These are phyloP conservation scores for Exidia glandulosa DNA, from an alignment of 768 basidiomycete genomes.

Conservation along the genomic window DNA sequence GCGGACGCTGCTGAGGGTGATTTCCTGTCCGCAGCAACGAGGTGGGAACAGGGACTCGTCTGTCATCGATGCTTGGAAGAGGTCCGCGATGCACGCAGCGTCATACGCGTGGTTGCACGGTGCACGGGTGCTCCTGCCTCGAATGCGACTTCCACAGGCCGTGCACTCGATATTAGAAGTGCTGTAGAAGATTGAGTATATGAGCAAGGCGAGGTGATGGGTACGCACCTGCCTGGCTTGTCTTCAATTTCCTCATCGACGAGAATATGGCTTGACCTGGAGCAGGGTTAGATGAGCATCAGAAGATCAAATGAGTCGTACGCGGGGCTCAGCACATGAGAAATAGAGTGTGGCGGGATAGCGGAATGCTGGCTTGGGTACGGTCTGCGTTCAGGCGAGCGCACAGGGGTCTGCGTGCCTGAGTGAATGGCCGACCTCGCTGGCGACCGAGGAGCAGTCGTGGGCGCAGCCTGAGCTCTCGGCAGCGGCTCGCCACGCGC, in stretches of 20 bases:
- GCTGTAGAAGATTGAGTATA: not conserved
- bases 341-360: too few species aligned
- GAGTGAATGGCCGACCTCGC: not conserved
- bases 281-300: too few species aligned
- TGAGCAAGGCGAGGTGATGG: not conserved
- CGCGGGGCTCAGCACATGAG: too few species aligned
- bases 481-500: slow-evolving; percentile 12
- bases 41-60: slow-evolving; percentile 46
- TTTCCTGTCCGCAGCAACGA: slow-evolving; percentile 34
- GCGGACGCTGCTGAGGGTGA: slow-evolving; percentile 19
- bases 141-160: not conserved
- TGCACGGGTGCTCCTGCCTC: slow-evolving; percentile 16
- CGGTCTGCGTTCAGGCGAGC: too few species aligned
- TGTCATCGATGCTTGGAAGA: slow-evolving; percentile 29
- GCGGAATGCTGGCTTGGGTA: too few species aligned
- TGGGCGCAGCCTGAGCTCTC: slow-evolving; percentile 2
- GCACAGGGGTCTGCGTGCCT: too few species aligned
- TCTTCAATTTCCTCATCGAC: not conserved
- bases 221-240: not conserved
- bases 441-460: not conserved
- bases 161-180: not conserved
- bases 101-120: slow-evolving; percentile 41
- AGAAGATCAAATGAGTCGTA: too few species aligned
- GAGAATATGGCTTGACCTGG: too few species aligned
- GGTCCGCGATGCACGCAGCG: slow-evolving; percentile 27